These are phyloP conservation scores for Paramyrothecium sp. DNA, from an alignment of 2,329 filamentous ascomycete species.

Conservation along the genomic window DNA sequence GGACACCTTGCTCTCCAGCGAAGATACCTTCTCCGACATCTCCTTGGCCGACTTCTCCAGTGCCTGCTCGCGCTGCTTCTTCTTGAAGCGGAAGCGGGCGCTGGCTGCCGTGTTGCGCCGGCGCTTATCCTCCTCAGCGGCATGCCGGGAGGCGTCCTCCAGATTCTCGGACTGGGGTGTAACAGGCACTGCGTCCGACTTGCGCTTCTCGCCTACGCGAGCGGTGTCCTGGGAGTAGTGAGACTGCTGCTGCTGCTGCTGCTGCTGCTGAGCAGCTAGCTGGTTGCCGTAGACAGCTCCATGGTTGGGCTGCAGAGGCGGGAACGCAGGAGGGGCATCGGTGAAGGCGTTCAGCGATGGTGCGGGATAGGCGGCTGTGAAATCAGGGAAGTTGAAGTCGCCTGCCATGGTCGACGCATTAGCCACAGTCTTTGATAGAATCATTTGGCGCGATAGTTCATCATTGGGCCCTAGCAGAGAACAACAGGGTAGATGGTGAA, in stretches of 20 bases:
- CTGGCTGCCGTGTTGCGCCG: conserved; percentile 86
- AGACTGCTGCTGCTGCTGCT: no score
- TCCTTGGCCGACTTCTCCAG: conserved; percentile 81
- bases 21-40: conserved; percentile 74
- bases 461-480: not conserved
- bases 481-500: not conserved
- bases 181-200: conserved; percentile 38
- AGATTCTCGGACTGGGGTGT: conserved; percentile 50
- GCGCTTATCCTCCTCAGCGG: conserved; percentile 87
- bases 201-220: conserved; percentile 42
- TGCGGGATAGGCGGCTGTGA: conserved; percentile 49
- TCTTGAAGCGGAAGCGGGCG: conserved; percentile 89
- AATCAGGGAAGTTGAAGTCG: conserved; percentile 58
- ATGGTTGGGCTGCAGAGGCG: conserved; percentile 53
- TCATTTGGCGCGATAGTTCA: not conserved
- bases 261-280: conserved; percentile 30
- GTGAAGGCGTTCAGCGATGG: conserved; percentile 43
- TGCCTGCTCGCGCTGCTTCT: conserved; percentile 90
- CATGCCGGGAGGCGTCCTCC: conserved; percentile 69
- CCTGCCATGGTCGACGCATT: conserved; percentile 46
- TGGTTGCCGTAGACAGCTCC: conserved; percentile 39
- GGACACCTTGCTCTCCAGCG: conserved; percentile 69
- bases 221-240: conserved; percentile 27
- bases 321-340: conserved; percentile 36
- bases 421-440: conserved; percentile 14